Evolutionary conservation across 1,139 yeast species (phyloP).

Genomic region (Suhomyces bribrorum): DNA sequence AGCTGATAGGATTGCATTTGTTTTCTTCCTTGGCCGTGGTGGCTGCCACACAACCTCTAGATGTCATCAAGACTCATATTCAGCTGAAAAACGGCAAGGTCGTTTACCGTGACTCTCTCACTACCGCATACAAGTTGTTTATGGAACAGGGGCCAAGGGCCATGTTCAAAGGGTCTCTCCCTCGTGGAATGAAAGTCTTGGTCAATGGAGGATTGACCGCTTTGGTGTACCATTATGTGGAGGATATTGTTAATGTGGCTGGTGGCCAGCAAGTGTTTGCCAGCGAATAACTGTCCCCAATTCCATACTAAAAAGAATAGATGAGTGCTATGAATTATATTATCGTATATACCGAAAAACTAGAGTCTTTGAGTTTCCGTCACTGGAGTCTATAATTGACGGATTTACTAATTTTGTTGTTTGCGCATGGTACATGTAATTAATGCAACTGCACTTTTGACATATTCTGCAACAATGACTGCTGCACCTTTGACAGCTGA

Average conservation of each 20-base stretch:
- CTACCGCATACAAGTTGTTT: constrained; percentile 72
- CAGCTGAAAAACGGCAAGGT: constrained; percentile 71
- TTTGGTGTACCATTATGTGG: constrained; percentile 63
- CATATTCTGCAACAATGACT: no score
- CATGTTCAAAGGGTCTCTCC: constrained; percentile 79
- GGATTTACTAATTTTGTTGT: no score
- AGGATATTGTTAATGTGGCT: constrained; percentile 49
- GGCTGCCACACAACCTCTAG: constrained; percentile 84
- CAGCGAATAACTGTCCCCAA: constrained; percentile 16
- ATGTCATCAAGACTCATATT: constrained; percentile 85
- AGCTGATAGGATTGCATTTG: constrained; percentile 55
- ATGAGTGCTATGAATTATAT: neutral
- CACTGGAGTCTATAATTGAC: no score
- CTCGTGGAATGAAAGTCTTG: constrained; percentile 76
- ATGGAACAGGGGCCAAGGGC: constrained; percentile 63
- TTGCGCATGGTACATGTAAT: no score
- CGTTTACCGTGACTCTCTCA: constrained; percentile 65
- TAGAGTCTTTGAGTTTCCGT: no score
- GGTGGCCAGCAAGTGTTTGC: constrained; percentile 54
- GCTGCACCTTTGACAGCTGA: no score
- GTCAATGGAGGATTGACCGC: constrained; percentile 81
- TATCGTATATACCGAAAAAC: no score
- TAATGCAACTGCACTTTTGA: no score
- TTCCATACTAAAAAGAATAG: neutral
- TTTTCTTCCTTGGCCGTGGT: constrained; percentile 68